Conservation (phyloP, 2,329 filamentous ascomycete species). For the Clonostachys solani region DNA sequence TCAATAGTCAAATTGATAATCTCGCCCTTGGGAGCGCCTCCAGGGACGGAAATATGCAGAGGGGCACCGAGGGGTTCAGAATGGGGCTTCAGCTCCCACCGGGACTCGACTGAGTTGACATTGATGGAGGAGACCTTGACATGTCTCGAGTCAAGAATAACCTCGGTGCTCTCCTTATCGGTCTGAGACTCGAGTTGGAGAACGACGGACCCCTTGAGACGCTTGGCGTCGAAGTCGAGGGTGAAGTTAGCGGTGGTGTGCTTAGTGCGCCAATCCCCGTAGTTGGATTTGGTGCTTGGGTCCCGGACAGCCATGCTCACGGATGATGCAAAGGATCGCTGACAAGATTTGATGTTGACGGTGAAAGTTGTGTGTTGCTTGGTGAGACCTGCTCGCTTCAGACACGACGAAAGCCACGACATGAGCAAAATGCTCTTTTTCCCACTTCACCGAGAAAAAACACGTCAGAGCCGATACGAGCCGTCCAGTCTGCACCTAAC, state of each 20-base stretch:
- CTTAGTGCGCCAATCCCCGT: conserved; percentile 78
- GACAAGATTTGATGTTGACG: background rate
- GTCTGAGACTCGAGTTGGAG: conserved; percentile 76
- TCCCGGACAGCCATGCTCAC: conserved; percentile 48
- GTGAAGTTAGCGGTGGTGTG: conserved; percentile 80
- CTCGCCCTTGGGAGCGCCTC: conserved; percentile 47
- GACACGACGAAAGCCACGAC: conserved; percentile 1
- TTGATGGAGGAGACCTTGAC: conserved; percentile 70
- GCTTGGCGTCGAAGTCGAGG: conserved; percentile 78
- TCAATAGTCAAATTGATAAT: conserved; percentile 57
- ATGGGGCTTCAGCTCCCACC: conserved; percentile 69
- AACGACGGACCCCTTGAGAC: conserved; percentile 71
- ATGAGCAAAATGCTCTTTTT: background rate
- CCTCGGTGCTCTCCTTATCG: conserved; percentile 66
- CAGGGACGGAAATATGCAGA: conserved; percentile 58
- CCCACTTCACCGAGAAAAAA: background rate
- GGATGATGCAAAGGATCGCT: conserved; percentile 1
- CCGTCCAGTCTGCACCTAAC: no score
- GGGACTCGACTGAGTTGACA: conserved; percentile 55
- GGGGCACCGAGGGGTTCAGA: conserved; percentile 72
- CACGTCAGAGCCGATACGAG: background rate
- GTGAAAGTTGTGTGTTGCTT: background rate
- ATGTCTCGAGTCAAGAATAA: conserved; percentile 85
- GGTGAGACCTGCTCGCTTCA: conserved; percentile 1
- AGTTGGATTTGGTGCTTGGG: conserved; percentile 89